Evolutionary conservation across 2,329 filamentous ascomycete species (phyloP), one percentile per base, ranked within the genome.

Genomic region (Mycosphaerelloides madeirae): DNA sequence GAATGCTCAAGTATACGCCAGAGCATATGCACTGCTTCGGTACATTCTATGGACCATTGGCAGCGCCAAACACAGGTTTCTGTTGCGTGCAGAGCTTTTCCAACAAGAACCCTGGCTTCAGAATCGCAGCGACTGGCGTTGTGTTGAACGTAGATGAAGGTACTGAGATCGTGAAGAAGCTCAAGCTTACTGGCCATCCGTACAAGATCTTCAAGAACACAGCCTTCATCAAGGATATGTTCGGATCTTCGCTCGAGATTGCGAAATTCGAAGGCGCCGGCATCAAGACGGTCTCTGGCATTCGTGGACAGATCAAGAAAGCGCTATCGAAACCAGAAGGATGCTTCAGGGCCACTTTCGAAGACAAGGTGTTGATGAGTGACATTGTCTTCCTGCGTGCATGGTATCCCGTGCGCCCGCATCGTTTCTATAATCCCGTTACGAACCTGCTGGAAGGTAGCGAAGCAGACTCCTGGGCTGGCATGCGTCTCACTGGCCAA

Each of bases 181-280:
- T 98, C 63, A 98, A 98, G 69, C 79, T 98, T 38, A 96, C 89
- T 0, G 93, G 93, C 48, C 77, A 81, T 37, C 90, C 93, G 1
- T 94, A 93, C 78, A 97, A 97, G 72, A 94, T 97, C 68, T 97
- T 94, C 80, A 95, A 95, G 70, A 98, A 98, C 73, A 98, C 93
- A 0, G 90, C 93, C 31, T 98, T 98, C 65, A 89, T 98, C 71
- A 94, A 93, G 68, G 88, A 95, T 70, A 98, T 98, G 93, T 98
- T 98, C 76, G 89, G 81, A 63, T 84, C 85, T 1, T 78, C 88
- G 0, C 81, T 98, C 32, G 93, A 98, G 65, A 93, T 98, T 54
- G 91, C 93, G 60, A 98, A 97, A 65, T 98, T 98, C 62, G 93
- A 98, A 71, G 93, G 93, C 46, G 93, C 93, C 8, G 83, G 87